These are phyloP conservation scores for Cyclaneusma minus DNA, from an alignment of 2,329 filamentous ascomycete species.

Conservation along the genomic window DNA sequence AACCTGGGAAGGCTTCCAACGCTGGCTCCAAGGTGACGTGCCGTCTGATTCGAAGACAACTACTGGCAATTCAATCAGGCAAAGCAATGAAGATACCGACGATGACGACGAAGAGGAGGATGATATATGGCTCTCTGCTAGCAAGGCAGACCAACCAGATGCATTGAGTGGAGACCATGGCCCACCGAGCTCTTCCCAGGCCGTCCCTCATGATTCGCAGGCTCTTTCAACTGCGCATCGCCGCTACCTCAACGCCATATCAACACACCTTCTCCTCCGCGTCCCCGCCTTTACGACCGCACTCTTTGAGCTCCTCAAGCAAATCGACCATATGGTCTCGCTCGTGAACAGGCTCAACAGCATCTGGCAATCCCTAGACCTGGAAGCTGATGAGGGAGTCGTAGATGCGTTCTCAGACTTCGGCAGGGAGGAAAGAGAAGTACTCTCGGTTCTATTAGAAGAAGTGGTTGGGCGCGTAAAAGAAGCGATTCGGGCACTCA, in stretches of 20 bases:
- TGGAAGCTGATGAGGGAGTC: slow-evolving; percentile 70
- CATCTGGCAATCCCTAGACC: slow-evolving; percentile 64
- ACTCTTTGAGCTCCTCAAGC: slow-evolving; percentile 50
- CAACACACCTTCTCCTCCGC: slow-evolving; percentile 50
- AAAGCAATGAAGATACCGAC: slow-evolving; percentile 5
- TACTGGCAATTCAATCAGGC: slow-evolving; percentile 3
- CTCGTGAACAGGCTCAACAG: slow-evolving; percentile 60
- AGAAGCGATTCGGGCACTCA: slow-evolving; percentile 44
- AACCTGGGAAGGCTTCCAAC: slow-evolving; percentile 65
- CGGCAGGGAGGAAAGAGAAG: slow-evolving; percentile 53
- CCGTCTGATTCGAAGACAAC: slow-evolving; percentile 5
- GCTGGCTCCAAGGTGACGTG: slow-evolving; percentile 42
- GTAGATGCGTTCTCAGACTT: slow-evolving; percentile 61
- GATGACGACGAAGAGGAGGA: slow-evolving; percentile 17
- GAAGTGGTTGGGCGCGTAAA: slow-evolving; percentile 50
- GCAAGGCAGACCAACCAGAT: slow-evolving; percentile 6
- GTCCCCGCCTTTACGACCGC: slow-evolving; percentile 45
- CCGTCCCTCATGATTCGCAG: slow-evolving; percentile 68
- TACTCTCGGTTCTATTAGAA: no score
- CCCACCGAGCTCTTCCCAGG: no score
- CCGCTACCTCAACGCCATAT: slow-evolving; percentile 55
- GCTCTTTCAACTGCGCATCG: slow-evolving; percentile 68
- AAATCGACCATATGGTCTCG: slow-evolving; percentile 70
- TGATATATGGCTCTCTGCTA: slow-evolving; percentile 27
- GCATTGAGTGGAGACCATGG: slow-evolving; percentile 9